Evolutionary conservation across 73 alveolate species (phyloP).

Genomic region (Effrenium voratum): DNA sequence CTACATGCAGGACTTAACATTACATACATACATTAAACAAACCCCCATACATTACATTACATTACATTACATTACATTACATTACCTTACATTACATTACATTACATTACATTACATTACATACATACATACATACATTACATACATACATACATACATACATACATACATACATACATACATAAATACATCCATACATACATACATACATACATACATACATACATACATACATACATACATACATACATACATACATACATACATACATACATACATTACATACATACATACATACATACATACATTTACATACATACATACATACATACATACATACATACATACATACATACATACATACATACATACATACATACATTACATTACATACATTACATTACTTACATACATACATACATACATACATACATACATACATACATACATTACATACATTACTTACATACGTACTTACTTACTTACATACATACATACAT

Average conservation of each 20-base stretch:
- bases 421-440: neutral
- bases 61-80: too few relatives aligned
- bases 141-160: too few relatives aligned
- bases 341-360: neutral
- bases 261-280: too few relatives aligned
- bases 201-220: too few relatives aligned
- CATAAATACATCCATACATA: too few relatives aligned
- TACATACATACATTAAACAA: too few relatives aligned
- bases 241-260: neutral
- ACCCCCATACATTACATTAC: too few relatives aligned
- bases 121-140: too few relatives aligned
- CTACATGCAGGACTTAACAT: too few relatives aligned
- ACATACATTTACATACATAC: neutral
- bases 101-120: too few relatives aligned
- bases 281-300: neutral
- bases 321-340: neutral
- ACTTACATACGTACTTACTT: neutral
- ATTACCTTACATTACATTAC: too few relatives aligned
- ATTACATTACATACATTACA: neutral
- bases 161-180: too few relatives aligned
- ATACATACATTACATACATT: neutral
- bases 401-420: neutral
- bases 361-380: neutral
- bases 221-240: neutral
- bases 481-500: neutral